Conservation (phyloP, 2,329 filamentous ascomycete genomes). For the Alternaria postmessia region DNA sequence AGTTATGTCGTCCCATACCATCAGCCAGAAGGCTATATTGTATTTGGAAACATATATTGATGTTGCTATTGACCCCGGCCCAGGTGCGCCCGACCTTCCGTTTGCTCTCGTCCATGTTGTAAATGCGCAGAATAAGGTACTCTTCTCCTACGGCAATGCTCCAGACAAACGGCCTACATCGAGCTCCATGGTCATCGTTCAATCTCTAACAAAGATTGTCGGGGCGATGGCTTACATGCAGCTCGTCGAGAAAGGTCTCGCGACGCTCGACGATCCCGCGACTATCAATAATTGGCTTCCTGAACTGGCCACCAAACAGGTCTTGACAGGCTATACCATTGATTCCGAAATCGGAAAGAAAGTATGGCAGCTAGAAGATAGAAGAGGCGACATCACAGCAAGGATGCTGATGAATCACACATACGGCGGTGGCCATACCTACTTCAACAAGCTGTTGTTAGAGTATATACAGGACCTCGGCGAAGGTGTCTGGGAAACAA, state of each 20-base stretch:
- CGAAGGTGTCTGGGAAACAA: slow-evolving; percentile 8
- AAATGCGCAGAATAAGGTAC: not conserved
- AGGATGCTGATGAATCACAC: slow-evolving; percentile 60
- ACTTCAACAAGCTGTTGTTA: slow-evolving; percentile 41
- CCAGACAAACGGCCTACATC: slow-evolving; percentile 22
- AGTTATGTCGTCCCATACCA: not conserved
- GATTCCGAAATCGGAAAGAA: slow-evolving; percentile 9
- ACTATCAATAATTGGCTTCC: slow-evolving; percentile 11
- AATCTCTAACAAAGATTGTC: slow-evolving; percentile 37
- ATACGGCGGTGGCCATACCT: slow-evolving; percentile 55
- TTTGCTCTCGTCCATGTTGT: not conserved
- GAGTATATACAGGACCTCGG: slow-evolving; percentile 24
- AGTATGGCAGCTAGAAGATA: slow-evolving; percentile 22
- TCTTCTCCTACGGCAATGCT: not conserved
- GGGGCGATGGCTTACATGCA: slow-evolving; percentile 36
- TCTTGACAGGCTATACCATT: slow-evolving; percentile 20
- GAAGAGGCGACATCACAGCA: slow-evolving; percentile 27
- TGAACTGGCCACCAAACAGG: not conserved
- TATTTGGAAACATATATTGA: not conserved
- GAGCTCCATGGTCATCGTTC: slow-evolving; percentile 24
- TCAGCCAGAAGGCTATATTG: not conserved
- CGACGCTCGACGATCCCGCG: slow-evolving; percentile 26
- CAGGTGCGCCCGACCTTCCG: not conserved
- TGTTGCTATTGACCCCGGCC: not conserved
- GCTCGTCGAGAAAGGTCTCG: slow-evolving; percentile 28